Evolutionary conservation across 495 filamentous ascomycete genomes (phyloP), one percentile per base, ranked within the genome.

Genomic region (Xylaria telfairii): DNA sequence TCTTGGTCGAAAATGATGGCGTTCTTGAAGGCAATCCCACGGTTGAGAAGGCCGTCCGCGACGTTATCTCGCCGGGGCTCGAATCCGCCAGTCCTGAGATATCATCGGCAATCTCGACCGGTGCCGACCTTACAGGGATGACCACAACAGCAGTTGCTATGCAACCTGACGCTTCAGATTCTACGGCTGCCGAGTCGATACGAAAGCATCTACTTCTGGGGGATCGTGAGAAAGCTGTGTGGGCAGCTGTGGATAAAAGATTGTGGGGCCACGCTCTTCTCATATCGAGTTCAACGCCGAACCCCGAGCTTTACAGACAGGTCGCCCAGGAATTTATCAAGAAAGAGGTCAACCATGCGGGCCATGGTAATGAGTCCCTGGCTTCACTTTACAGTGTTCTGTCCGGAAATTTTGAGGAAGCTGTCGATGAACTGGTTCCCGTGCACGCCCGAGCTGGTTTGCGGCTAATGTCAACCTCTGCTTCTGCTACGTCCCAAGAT

Each of bases 181-280:
- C 89, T 21, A 82, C 87, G 4, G 87, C 90, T 17, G 77, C 96
- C 12, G 89, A 92, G 67, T 84, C 86, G 41, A 85, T 99, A 59
- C 90, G 92, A 12, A 89, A 84, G 32, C 81, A 89, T 71, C 87
- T 99, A 28, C 81, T 97, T 7, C 80, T 85, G 44, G 96, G 96
- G 15, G 92, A 99, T 39, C 87, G 92, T 13, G 94, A 97, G 75
- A 93, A 95, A 74, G 96, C 96, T 3, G 91, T 97, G 13, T 98
- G 96, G 96, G 84, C 89, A 68, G 96, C 96, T 8, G 95, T 92
- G n/a, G 96, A 99, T 76, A 91, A 92, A 77, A 90, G 93, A 46
- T 83, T 98, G 4, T 99, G 96, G 96, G 95, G 92, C 13, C 96
- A 99, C 81, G 96, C 96, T 10, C 90, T 99, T 85, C 87, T 98